Base-by-base conservation (phyloP, 805 yeast species). In the Saccharomycopsis vini region DNA sequence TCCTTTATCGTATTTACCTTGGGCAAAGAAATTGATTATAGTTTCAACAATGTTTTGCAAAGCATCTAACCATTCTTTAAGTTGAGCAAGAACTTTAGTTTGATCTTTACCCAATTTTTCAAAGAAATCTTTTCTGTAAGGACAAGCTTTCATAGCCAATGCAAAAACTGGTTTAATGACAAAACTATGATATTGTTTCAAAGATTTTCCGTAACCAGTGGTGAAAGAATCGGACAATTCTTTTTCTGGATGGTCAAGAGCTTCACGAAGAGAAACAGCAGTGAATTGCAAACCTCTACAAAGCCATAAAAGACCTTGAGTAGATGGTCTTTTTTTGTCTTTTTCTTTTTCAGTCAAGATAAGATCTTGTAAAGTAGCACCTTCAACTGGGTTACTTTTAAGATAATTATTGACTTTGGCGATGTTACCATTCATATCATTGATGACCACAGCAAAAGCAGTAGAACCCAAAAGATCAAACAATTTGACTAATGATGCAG, bases 111-210 rank as follows among this genome's bases (percentile, higher is more conserved):
- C 95, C 54, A 87, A 73, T 67, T 86, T 87, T 47, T 62, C 79
- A 57, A 85, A 87, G 59, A 87, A 84, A 58, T 79, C 95, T 60
- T 75, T 77, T 68, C 95, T 77, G 65, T 85, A 88, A 10, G 96
- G 96, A 63, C 95, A 85, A 2, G 95, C 94, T 63, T 83, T 84
- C 95, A 87, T 88, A 39, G 96, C 96, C 60, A 88, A 71, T 66
- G 85, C 85, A 75, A 87, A 87, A 42, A 88, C 77, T 22, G 95
- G 95, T 58, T 81, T 82, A 50, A 87, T 71, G 56, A 87, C 68
- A 73, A 87, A 75, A 43, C 81, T 79, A 66, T 87, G 96, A 65
- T 77, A 80, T 62, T 87, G 78, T 47, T 81, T 72, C 59, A 87
- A 72, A 4, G 95, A 87, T 65, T 81, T 82, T 50, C 71, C 58